These are phyloP conservation scores for Filobasidium uniguttulatum DNA, from an alignment of 1,284 basidiomycete species.

Conservation along the genomic window DNA sequence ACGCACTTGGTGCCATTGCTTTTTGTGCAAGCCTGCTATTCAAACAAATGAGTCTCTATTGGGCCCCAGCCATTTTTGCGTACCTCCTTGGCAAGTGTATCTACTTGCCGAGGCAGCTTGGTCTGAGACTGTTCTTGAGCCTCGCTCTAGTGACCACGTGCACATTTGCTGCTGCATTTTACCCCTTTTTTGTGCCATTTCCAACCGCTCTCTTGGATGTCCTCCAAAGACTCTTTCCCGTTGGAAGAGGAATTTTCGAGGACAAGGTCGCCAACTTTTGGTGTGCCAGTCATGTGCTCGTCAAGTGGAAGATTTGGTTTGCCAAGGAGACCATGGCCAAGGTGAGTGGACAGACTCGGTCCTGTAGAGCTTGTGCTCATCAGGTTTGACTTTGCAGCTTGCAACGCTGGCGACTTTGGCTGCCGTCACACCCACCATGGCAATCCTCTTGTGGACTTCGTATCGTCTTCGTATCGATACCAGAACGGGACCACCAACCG, in stretches of 20 bases:
- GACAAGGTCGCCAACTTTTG: slow-evolving; percentile 96
- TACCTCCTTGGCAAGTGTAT: slow-evolving; percentile 72
- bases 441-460: slow-evolving; percentile 12
- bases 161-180: slow-evolving; percentile 56
- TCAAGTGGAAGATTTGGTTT: slow-evolving; percentile 54
- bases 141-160: slow-evolving; percentile 43
- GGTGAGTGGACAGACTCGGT: slow-evolving; percentile 12
- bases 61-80: slow-evolving; percentile 72
- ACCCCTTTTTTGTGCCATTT: slow-evolving; percentile 58
- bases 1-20: slow-evolving; percentile 61
- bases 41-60: slow-evolving; percentile 94
- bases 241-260: slow-evolving; percentile 61
- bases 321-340: slow-evolving; percentile 15
- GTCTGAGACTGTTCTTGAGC: slow-evolving; percentile 51
- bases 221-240: slow-evolving; percentile 73
- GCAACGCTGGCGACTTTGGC: slow-evolving; percentile 31
- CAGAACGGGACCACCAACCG: not conserved
- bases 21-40: slow-evolving; percentile 75
- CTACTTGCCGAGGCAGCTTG: slow-evolving; percentile 47
- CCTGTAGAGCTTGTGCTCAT: not conserved
- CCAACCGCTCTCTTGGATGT: slow-evolving; percentile 46
- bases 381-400: slow-evolving; percentile 17
- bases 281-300: slow-evolving; percentile 75
- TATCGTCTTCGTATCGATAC: slow-evolving; percentile 1
- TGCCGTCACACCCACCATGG: slow-evolving; percentile 27